phyloP scores from a whole-genome alignment of 164 flowering plant species.

The Vitis amurensis region DNA sequence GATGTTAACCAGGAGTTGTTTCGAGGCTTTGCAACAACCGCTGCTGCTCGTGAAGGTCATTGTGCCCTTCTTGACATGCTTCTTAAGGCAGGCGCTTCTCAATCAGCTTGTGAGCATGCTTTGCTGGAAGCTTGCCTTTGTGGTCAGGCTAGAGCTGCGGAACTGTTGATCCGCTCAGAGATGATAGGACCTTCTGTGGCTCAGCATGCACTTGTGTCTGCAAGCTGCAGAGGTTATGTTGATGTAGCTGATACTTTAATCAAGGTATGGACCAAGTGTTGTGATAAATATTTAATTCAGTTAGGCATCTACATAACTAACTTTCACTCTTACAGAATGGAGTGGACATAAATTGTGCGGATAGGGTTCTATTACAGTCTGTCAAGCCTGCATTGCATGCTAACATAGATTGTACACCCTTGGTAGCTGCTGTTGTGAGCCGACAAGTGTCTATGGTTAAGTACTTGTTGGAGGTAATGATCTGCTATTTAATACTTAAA shows the following conservation, averaged over 20 bases:
- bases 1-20: constrained; percentile 14
- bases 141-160: constrained; percentile 6
- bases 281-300: background rate
- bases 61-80: constrained; percentile 16
- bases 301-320: background rate
- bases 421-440: constrained; percentile 17
- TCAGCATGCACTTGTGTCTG: constrained; percentile 13
- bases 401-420: constrained; percentile 10
- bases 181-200: constrained; percentile 13
- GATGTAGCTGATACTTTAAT: constrained; percentile 6
- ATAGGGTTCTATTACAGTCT: constrained; percentile 13
- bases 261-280: constrained; percentile 1
- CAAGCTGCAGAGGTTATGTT: constrained; percentile 12
- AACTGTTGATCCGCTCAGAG: constrained; percentile 12
- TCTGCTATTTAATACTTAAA: background rate
- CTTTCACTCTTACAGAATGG: constrained; percentile 7
- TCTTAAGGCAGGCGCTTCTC: constrained; percentile 14
- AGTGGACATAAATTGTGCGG: constrained; percentile 6
- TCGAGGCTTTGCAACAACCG: constrained; percentile 14
- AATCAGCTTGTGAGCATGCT: constrained; percentile 11
- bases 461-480: constrained; percentile 13
- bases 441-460: constrained; percentile 6
- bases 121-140: constrained; percentile 13
- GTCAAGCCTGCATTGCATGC: constrained; percentile 15
- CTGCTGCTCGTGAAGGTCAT: constrained; percentile 18